Evolutionary conservation across 2,329 filamentous ascomycete species (phyloP), one percentile per base, ranked within the genome.

Genomic region (Fusarium napiforme): DNA sequence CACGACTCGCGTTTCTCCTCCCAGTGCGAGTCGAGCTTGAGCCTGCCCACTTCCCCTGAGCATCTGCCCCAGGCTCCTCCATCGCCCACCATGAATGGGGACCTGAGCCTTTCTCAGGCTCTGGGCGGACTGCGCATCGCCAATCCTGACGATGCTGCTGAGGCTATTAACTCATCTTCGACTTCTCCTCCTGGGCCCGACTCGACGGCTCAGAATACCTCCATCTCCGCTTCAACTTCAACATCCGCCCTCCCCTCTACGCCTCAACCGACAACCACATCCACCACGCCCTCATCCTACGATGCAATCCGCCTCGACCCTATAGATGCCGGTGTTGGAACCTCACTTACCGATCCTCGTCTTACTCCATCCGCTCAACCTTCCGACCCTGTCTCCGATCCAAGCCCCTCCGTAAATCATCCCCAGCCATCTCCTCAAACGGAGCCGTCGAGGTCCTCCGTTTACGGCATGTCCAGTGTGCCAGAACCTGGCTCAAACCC

Each of bases 121-220:
- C 89, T 98, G 79, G 96, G 96, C 80, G 96, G 96, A 79, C 87
- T 99, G 83, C 94, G 96, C 82, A 98, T 99, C 83, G 96, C 96
- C 78, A 99, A 98, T 83, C 96, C 96, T 62, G 95, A 98, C 85
- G 91, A 96, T 84, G 88, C 89, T 73, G 82, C 79, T 79, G 82
- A 83, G 60, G 72, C 80, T 71, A 80, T 77, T 72, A 72, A 77
- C 64, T 60, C 73, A 63, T 69, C 69, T 43, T 57, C 68, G 58
- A 67, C 78, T 58, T 76, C 77, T 59, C 78, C 80, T 47, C 55
- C 75, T 32, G 73, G 73, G 32, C 56, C 64, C 46, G 66, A 68
- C 36, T 56, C 69, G 36, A 46, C 71, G 37, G 42, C 61, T 56
- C 66, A 71, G 57, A 64, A 65, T 55, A 68, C 69, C 49, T 60